Evolutionary conservation across 139 green algal genomes (phyloP), one percentile per base, ranked within the genome.

Genomic region (Pleodorina starrii): DNA sequence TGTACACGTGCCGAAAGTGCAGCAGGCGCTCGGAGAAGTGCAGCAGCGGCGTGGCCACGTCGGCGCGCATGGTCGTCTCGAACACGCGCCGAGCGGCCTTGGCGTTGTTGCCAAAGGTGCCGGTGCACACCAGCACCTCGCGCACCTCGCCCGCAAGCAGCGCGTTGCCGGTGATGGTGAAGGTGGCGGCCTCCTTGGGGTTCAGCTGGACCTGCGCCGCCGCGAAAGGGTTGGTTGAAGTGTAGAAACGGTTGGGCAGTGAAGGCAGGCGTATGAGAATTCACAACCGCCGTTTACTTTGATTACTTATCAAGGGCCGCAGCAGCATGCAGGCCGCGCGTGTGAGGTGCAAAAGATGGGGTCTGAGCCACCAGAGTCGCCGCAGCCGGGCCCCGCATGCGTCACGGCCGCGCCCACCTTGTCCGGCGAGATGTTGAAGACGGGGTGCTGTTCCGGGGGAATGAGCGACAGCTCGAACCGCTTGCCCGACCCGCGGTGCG

Each of bases 11-110:
- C 29, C 75, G 35, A 77, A 96, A 98, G 35, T 85, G 60, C 10
- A 98, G 68, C 19, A 82, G 40, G 12, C 88, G 88, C 50, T 92
- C 84, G 19, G 92, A 95, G 44, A 97, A 95, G 25, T 96, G 91
- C 76, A 98, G 92, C 60, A 96, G 84, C 11, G 96, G 96, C 19
- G 85, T 85, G 19, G 92, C 92, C 29, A 97, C 93, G 14, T 94
- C 84, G 17, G 92, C 94, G 32, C 72, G 46, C 60, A 88, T 44
- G 29, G 32, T 12, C 17, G 93, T 75, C 59, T 96, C 91, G 89
- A 95, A 96, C 12, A 90, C 66, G 6, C n/a, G 60, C 36, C 75
- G 73, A 10, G 12, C 84, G n/a, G 42, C 71, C 74, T 87, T 91
- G 60, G 59, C 57, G 21, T 77, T 85, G 72, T 63, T 88, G 35